These are phyloP conservation scores for Rutstroemia sp. DNA, from an alignment of 2,329 filamentous ascomycete species.

Conservation along the genomic window DNA sequence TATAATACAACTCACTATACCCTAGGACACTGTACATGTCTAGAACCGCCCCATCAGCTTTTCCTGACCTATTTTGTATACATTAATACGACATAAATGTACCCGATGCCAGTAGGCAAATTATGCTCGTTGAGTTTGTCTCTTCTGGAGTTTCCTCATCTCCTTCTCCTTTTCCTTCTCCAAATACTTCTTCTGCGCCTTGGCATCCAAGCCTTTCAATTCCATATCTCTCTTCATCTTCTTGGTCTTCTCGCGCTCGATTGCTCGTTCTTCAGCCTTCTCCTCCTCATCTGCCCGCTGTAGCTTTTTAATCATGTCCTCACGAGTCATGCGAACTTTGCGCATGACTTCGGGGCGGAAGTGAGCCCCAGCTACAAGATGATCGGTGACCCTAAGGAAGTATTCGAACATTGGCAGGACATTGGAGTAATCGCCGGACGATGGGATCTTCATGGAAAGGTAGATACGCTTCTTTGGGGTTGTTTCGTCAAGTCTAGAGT, in stretches of 20 bases:
- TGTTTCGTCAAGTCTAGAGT: conserved; percentile 69
- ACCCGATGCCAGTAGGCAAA: neutral
- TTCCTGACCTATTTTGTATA: conserved; percentile 2
- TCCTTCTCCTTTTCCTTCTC: conserved; percentile 76
- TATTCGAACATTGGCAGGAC: conserved; percentile 71
- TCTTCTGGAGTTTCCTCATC: conserved; percentile 54
- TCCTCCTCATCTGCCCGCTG: conserved; percentile 71
- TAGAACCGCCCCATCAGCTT: no score
- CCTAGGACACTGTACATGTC: no score
- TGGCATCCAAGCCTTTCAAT: conserved; percentile 67
- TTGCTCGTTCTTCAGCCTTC: conserved; percentile 69
- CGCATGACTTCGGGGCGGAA: conserved; percentile 87
- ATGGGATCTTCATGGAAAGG: conserved; percentile 65
- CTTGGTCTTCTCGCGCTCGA: conserved; percentile 66
- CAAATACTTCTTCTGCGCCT: conserved; percentile 79
- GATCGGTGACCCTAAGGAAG: conserved; percentile 80
- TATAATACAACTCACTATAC: no score
- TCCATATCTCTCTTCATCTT: conserved; percentile 87
- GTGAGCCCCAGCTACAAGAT: conserved; percentile 66
- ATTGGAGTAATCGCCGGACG: conserved; percentile 52
- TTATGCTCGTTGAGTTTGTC: conserved; percentile 40
- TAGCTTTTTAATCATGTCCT: conserved; percentile 72
- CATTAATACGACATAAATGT: neutral
- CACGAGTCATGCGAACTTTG: conserved; percentile 73
- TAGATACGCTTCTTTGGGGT: conserved; percentile 78